Evolutionary conservation across 805 yeast species (phyloP).

Genomic region (Kuraishia ogatae): DNA sequence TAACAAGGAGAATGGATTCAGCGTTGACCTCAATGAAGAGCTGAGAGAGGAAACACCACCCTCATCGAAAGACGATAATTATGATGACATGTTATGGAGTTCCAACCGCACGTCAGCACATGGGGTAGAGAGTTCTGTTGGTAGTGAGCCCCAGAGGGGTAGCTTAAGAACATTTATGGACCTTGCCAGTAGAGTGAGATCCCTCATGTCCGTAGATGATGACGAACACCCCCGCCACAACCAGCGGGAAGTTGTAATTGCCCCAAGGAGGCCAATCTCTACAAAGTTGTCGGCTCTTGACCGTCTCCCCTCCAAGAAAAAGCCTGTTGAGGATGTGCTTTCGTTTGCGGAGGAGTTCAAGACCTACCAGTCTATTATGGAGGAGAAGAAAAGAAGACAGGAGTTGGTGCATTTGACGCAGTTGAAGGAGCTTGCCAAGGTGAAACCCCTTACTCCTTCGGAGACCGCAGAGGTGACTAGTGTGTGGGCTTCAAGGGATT

Average conservation of each 20-base stretch:
- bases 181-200: slow-evolving; percentile 20
- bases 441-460: slow-evolving; percentile 19
- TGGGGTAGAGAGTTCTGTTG: not conserved
- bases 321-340: not conserved
- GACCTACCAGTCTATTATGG: slow-evolving; percentile 33
- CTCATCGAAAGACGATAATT: not conserved
- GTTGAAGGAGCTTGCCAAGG: slow-evolving; percentile 23
- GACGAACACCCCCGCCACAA: slow-evolving; percentile 20
- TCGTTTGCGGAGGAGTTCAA: slow-evolving; percentile 26
- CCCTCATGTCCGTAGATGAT: slow-evolving; percentile 20
- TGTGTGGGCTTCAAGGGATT: slow-evolving; percentile 21
- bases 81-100: not conserved
- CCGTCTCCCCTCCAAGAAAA: not conserved
- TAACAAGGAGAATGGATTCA: not conserved
- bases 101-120: not conserved
- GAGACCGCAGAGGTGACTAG: slow-evolving; percentile 25
- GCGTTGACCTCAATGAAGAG: not conserved
- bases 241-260: not conserved
- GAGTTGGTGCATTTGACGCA: slow-evolving; percentile 25
- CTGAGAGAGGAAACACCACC: not conserved
- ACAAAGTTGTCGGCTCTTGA: not conserved
- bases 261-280: not conserved
- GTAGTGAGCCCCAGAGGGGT: not conserved
- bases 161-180: not conserved
- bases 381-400: slow-evolving; percentile 29